phyloP scores from a whole-genome alignment of 495 filamentous ascomycete species.

The Aspergillus bertholletiae region DNA sequence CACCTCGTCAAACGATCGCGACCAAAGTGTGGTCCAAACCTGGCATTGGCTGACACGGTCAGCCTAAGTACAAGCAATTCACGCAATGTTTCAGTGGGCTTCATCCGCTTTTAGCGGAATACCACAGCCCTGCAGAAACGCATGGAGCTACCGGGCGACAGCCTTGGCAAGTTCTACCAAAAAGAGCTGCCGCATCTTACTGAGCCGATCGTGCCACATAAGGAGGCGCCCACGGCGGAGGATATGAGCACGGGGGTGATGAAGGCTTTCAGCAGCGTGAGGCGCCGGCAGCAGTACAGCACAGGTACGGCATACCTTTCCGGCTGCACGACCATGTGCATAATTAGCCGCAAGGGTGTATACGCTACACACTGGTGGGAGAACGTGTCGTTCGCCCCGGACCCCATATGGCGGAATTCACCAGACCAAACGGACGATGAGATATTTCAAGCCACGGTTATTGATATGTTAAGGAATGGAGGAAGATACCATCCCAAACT shows the following conservation, averaged over 20 bases:
- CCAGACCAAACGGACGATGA: neutral
- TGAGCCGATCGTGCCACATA: neutral
- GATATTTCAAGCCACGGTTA: neutral
- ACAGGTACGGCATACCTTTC: neutral
- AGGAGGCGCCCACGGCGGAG: neutral
- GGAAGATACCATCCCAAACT: neutral
- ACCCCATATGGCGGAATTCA: neutral
- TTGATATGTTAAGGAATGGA: neutral
- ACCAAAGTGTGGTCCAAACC: neutral
- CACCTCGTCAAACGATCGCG: neutral
- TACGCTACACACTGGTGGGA: slow-evolving; percentile 6
- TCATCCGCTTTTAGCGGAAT: slow-evolving; percentile 3
- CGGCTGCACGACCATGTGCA: slow-evolving; percentile 7
- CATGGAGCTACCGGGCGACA: neutral
- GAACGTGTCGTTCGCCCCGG: neutral
- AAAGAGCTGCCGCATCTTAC: neutral
- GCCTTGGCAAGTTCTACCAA: neutral
- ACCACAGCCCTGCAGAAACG: slow-evolving; percentile 1
- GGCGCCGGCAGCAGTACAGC: neutral
- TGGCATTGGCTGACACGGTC: neutral
- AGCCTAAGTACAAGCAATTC: neutral
- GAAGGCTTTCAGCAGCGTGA: neutral
- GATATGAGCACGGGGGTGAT: neutral
- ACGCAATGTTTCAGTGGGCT: neutral
- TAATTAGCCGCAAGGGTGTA: slow-evolving; percentile 11